phyloP scores from a whole-genome alignment of 2,329 filamentous ascomycete genomes.

The Dactylellina sp. region DNA sequence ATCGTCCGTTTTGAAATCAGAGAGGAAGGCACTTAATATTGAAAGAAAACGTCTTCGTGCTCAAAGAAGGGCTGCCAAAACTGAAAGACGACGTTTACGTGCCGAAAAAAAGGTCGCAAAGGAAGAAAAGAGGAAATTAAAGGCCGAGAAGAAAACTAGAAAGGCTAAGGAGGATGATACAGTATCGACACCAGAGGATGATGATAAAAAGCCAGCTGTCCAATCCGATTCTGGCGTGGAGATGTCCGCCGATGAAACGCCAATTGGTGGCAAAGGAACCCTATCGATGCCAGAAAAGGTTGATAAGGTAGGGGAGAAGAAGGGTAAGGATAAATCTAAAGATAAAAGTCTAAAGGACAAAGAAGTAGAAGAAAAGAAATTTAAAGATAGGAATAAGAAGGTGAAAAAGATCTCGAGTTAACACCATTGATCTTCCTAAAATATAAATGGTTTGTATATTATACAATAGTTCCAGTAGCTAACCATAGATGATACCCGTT shows the following conservation, averaged over 20 bases:
- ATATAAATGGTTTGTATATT: constrained; percentile 5
- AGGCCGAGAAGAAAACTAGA: constrained; percentile 31
- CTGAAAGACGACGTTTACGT: constrained; percentile 33
- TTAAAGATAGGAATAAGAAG: constrained; percentile 27
- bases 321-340: constrained; percentile 10
- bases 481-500: constrained; percentile 19
- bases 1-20: constrained; percentile 11
- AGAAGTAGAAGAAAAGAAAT: constrained; percentile 18
- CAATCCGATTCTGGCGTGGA: constrained; percentile 53
- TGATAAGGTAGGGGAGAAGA: constrained; percentile 1
- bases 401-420: constrained; percentile 1
- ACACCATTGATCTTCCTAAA: not conserved
- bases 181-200: not conserved
- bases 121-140: constrained; percentile 23
- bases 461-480: not conserved
- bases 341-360: constrained; percentile 17
- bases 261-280: constrained; percentile 9
- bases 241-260: constrained; percentile 45
- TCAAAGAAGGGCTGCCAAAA: constrained; percentile 35
- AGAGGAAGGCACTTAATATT: constrained; percentile 27
- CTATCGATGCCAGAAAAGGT: not conserved
- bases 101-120: constrained; percentile 32
- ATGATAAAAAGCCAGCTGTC: not conserved
- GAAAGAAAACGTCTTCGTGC: constrained; percentile 43
- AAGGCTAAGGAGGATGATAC: constrained; percentile 8